Base-by-base conservation (phyloP, 2,329 filamentous ascomycete species). In the Ilyonectria robusta region DNA sequence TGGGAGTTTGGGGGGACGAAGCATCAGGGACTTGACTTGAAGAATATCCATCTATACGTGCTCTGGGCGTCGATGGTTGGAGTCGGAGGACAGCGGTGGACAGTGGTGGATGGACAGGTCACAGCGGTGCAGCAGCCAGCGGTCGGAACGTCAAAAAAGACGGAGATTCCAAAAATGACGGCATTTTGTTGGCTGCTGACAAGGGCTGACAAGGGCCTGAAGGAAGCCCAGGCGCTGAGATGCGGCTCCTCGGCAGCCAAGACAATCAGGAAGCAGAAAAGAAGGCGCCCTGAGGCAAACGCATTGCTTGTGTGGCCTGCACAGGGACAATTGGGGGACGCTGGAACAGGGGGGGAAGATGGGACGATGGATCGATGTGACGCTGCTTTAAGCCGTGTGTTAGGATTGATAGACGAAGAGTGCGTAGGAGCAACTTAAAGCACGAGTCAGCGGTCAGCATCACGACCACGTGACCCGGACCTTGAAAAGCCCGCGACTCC, bases 221-320 rank as follows among this genome's bases (percentile, higher is more conserved):
- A 29, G 46, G 11, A 15, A 23, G 56, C 50, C 44, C 23, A 56
- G 57, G 44, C 40, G 42, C 62, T 53, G 54, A 60, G 53, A 61
- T 66, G 63, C 63, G 63, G 63, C 63, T 66, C 58, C 51, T 62
- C 63, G 63, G 63, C 63, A 61, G 58, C 63, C 63, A 62, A 66
- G 63, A 66, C 31, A 47, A 44, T 31, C 15, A 35, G 56, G 48
- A 59, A 59, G 56, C 46, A 62, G 44, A 8, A 21, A 23, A 50
- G 51, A 57, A 57, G 42, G 37, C 50, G 21, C n/a, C 35, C 48
- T 42, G 44, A 42, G 59, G 50, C 59, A 61, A 42, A 9, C 26
- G 10, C 9, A 44, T 54, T 29, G 47, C 55, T 46, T 51, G 54
- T 50, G 50, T 55, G 48, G 19, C 29, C 37, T 8, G 47, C 37